Base-by-base conservation (phyloP, 2,329 filamentous ascomycete genomes). In the Ophiocordyceps polyrhachis-furcata region DNA sequence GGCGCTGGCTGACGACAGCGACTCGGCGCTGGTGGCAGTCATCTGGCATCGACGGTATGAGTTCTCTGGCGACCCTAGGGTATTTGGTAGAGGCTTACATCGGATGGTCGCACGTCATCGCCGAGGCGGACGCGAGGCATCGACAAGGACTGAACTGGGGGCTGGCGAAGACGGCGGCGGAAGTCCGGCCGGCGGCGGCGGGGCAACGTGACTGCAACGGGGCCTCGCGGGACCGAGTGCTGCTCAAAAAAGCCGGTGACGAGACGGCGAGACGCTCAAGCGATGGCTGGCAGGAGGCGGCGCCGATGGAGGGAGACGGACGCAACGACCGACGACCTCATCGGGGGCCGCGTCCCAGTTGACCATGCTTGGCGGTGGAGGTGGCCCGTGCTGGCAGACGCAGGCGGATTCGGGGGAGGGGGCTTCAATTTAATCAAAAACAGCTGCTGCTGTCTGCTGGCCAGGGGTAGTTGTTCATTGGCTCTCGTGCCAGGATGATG, bases 1-100 rank as follows among this genome's bases (percentile, higher is more conserved):
- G 45, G 62, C 64, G 48, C 69, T 68, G 44, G 62, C 61, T 48
- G 68, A 67, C 44, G 68, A 70, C 46, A 68, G 51, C 54, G 65
- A 69, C 44, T 69, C 66, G 56, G 62, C 58, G 52, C 67, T 65
- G 49, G 59, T 49, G 44, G 58, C 55, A 46, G 54, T 61, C 54
- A 61, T 58, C 49, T 60, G 51, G 37, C 29, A 21, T 37, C 25
- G 52, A 48, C 50, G 25, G n/a, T 28, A 23, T 50, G 45, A 50
- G 54, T 21, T 44, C 14, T 13, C 45, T 23, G 43, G 28, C 11
- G 25, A 23, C 41, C 38, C 20, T 19, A 42, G 20, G 20, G 28
- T 25, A 43, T 44, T 32, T 37, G 32, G 13, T 20, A 21, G 45
- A 40, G 25, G 17, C 48, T 47, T 45, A 47, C 47, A 37, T 47